Percentiles rank a stretch among this genome's conserved stretches.
phyloP scores from a whole-genome alignment of 2,329 filamentous ascomycete species.

The Fusarium sp. region DNA sequence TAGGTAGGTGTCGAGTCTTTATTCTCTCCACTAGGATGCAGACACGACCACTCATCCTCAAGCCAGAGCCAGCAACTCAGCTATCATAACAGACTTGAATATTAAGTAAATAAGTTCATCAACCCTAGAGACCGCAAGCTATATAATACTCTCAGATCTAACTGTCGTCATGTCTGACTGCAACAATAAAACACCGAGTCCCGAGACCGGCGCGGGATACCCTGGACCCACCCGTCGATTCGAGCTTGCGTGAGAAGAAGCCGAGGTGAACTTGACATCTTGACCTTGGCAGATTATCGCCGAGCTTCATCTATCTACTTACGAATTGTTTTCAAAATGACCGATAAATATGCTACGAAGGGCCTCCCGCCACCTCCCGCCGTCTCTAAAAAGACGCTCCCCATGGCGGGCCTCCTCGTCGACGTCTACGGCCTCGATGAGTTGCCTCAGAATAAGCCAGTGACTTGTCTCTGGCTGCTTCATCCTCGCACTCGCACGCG shows the following conservation, averaged over 20 bases:
- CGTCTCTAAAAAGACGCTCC: conserved; percentile 74
- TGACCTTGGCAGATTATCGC: neutral
- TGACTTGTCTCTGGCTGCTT: conserved; percentile 91
- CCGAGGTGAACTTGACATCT: neutral
- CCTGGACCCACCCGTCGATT: conserved; percentile 35
- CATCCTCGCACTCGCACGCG: conserved; percentile 81
- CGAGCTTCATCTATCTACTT: neutral
- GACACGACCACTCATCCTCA: neutral
- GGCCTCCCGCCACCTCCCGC: conserved; percentile 55
- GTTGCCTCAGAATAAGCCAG: conserved; percentile 65
- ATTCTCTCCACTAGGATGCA: neutral
- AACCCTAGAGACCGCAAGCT: neutral
- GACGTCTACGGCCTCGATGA: conserved; percentile 86
- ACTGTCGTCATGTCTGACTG: neutral
- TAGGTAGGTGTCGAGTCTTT: neutral
- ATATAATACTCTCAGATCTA: neutral
- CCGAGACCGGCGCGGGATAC: conserved; percentile 15
- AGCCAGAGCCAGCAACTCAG: neutral
- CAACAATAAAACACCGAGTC: neutral
- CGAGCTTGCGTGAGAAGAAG: neutral
- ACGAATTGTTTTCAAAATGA: conserved; percentile 26
- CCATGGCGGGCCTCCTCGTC: conserved; percentile 82
- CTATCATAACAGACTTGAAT: neutral
- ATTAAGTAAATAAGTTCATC: neutral
- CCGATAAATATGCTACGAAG: conserved; percentile 47